Conservation (phyloP, 2,329 filamentous ascomycete genomes). For the Zymoseptoria ardabiliae region DNA sequence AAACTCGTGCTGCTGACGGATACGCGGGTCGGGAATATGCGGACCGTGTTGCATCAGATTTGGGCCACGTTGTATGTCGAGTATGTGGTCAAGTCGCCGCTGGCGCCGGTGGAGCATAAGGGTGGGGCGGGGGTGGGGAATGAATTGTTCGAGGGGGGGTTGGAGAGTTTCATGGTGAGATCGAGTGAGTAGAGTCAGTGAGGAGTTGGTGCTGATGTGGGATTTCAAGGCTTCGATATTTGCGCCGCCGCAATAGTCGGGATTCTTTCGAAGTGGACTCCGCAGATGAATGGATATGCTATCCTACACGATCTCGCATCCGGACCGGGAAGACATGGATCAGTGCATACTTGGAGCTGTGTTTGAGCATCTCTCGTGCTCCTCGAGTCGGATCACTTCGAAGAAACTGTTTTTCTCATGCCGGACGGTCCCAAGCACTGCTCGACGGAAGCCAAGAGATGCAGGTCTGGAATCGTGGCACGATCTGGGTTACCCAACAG, state of each 20-base stretch:
- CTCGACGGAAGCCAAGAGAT: too few species aligned
- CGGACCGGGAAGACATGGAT: too few species aligned
- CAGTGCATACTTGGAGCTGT: not conserved
- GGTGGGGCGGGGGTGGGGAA: conserved; percentile 57
- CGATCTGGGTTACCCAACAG: too few species aligned
- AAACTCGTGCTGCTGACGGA: conserved; percentile 97
- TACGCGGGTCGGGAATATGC: conserved; percentile 67
- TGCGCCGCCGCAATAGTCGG: conserved; percentile 6
- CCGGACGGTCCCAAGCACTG: too few species aligned
- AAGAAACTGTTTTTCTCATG: not conserved
- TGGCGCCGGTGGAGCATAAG: conserved; percentile 55
- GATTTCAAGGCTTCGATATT: conserved; percentile 8
- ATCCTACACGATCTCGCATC: too few species aligned
- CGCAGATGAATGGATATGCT: not conserved
- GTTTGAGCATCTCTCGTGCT: not conserved
- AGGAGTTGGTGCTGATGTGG: not conserved
- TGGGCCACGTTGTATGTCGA: conserved; percentile 98
- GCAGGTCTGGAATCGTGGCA: too few species aligned
- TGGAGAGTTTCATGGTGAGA: conserved; percentile 67
- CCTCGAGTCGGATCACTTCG: not conserved
- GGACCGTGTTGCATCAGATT: conserved; percentile 92
- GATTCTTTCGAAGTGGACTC: not conserved
- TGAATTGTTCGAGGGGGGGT: conserved; percentile 56
- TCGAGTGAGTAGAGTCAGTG: not conserved
- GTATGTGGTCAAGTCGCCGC: conserved; percentile 65